These are phyloP conservation scores for Ceratobasidium sp. DNA, from an alignment of 1,284 basidiomycete genomes.

Conservation along the genomic window DNA sequence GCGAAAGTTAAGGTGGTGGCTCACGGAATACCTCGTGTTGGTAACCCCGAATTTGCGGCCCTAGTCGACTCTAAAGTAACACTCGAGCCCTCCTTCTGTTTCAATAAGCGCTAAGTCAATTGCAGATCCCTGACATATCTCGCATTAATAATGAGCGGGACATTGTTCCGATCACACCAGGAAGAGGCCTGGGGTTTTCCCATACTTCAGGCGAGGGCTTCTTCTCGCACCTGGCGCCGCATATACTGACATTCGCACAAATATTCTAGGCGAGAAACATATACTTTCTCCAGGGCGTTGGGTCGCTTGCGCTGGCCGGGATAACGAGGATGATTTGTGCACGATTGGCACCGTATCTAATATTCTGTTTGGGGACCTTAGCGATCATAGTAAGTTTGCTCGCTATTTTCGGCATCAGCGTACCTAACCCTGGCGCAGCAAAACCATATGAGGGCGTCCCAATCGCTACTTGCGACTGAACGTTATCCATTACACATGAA, in stretches of 20 bases:
- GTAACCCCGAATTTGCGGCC: slow-evolving; percentile 46
- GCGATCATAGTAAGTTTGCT: slow-evolving; percentile 43
- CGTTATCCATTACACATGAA: neutral
- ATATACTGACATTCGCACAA: slow-evolving; percentile 30
- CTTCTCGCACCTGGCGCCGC: neutral
- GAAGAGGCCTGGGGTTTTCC: slow-evolving; percentile 13
- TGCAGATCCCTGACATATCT: slow-evolving; percentile 54
- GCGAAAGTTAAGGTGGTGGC: slow-evolving; percentile 44
- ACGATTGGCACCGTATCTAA: slow-evolving; percentile 46
- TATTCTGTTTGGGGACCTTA: slow-evolving; percentile 41
- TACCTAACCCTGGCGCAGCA: neutral
- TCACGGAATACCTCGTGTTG: slow-evolving; percentile 52
- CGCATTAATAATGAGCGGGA: slow-evolving; percentile 63
- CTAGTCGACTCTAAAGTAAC: slow-evolving; percentile 38
- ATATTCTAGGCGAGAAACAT: slow-evolving; percentile 31
- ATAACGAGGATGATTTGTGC: slow-evolving; percentile 40
- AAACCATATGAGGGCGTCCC: neutral
- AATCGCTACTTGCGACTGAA: neutral
- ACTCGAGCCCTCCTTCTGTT: neutral
- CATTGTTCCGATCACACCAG: slow-evolving; percentile 24
- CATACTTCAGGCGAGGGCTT: slow-evolving; percentile 13
- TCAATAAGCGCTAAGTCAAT: neutral
- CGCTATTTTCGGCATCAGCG: neutral
- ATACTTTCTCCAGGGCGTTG: slow-evolving; percentile 20
- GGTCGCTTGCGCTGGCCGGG: slow-evolving; percentile 34